Evolutionary conservation across 768 basidiomycete species (phyloP), one percentile per base, ranked within the genome.

Genomic region (Lentinula edodes): DNA sequence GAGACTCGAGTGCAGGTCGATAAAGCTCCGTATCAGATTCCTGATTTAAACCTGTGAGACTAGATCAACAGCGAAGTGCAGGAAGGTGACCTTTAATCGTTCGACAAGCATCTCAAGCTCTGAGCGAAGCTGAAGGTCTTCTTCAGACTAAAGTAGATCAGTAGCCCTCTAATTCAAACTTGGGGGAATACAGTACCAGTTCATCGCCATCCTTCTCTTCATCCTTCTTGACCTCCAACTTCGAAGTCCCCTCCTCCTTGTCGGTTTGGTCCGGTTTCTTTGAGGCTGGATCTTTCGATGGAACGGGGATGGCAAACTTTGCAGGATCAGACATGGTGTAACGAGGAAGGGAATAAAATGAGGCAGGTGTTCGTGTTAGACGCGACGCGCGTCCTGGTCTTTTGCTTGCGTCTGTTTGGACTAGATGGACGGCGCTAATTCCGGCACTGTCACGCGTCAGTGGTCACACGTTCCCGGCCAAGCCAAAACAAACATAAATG

Each of bases 61-160:
- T 39, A 64, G 63, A 64, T 63, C 56, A 34, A 6, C 38, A 46
- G 54, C 34, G 64, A 20, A 50, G n/a, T 15, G 54, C 36, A 56
- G 36, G 20, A 32, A 20, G 15, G 50, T 13, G 67, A 95, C 96
- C 81, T 91, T 92, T 59, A 99, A 72, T 48, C 97, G 86, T 71
- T 98, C 95, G 34, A 96, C 87, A 28, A 98, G 83, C 95, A 99
- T 94, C 72, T 98, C 97, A 20, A 99, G 81, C 75, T 99, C 95
- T 61, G 85, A 88, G 76, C 91, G 92, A 62, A 99, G 84, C 70
- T 95, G 91, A 36, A 87, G 79, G 74, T 99, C 97, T 76, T 98
- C 97, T 71, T 99, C 97, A 32, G 91, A 94, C 95, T 95, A 61
- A 7, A 61, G 52, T 52, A 32, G 51, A 61, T 56, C 53, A 35